Evolutionary conservation across 2,329 filamentous ascomycete genomes (phyloP).

Genomic region (Fusarium xylarioides): DNA sequence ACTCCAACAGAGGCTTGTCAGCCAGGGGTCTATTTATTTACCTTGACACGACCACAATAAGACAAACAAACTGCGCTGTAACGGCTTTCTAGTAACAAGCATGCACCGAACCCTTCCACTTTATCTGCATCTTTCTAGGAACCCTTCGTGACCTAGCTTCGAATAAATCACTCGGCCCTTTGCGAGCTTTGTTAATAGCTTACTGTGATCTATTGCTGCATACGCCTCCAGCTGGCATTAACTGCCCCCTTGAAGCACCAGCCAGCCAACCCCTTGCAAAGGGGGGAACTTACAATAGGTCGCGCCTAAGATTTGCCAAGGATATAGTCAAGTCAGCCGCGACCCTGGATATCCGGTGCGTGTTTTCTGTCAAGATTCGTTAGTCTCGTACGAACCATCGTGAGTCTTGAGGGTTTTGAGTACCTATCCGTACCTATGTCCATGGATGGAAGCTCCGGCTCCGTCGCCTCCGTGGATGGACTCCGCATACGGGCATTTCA

Average conservation of each 20-base stretch:
- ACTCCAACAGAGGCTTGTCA: conserved; percentile 22
- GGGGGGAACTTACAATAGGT: conserved; percentile 26
- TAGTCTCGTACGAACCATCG: background rate
- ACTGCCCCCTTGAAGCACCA: conserved; percentile 34
- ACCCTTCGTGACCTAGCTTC: background rate
- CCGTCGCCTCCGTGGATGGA: conserved; percentile 17
- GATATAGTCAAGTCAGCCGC: conserved; percentile 1
- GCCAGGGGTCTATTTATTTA: conserved; percentile 3
- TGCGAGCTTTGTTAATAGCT: conserved; percentile 12
- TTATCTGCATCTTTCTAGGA: background rate
- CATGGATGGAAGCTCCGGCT: conserved; percentile 10
- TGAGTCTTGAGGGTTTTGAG: background rate
- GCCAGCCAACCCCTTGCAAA: conserved; percentile 33
- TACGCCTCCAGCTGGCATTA: conserved; percentile 35
- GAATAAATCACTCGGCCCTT: background rate
- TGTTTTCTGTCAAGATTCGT: conserved; percentile 6
- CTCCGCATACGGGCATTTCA: conserved; percentile 14
- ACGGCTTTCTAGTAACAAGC: background rate
- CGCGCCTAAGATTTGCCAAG: conserved; percentile 34
- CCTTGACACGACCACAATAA: background rate
- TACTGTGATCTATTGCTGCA: conserved; percentile 6
- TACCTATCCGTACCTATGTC: background rate
- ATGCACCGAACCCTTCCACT: background rate
- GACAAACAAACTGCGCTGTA: background rate
- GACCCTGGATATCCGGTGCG: background rate